These are phyloP conservation scores for Colletotrichum navitas DNA, from an alignment of 2,329 filamentous ascomycete genomes.

Conservation along the genomic window DNA sequence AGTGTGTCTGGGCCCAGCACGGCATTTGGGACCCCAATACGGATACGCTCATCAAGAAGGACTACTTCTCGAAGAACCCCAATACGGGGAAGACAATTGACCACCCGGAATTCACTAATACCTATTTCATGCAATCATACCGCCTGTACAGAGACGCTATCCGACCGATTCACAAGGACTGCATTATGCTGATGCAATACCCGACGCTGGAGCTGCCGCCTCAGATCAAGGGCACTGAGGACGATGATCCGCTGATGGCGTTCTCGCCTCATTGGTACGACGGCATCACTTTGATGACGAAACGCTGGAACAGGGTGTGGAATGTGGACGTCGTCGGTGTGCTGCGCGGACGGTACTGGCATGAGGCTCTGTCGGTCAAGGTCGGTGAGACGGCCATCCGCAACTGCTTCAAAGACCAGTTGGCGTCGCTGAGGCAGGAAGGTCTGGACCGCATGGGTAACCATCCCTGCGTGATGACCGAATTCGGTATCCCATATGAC, in stretches of 20 bases:
- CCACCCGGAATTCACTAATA: constrained; percentile 89
- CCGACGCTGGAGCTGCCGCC: constrained; percentile 94
- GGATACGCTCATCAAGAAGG: constrained; percentile 82
- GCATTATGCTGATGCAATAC: constrained; percentile 91
- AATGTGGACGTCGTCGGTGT: constrained; percentile 97
- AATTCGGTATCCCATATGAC: constrained; percentile 98
- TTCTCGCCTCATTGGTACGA: constrained; percentile 98
- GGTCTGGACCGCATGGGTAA: constrained; percentile 89
- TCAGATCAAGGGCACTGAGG: constrained; percentile 83
- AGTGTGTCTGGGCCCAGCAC: constrained; percentile 97
- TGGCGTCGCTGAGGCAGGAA: constrained; percentile 85
- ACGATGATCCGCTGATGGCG: constrained; percentile 90
- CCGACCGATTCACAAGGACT: constrained; percentile 79
- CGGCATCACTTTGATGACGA: constrained; percentile 95
- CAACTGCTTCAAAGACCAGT: constrained; percentile 91
- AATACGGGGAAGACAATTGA: constrained; percentile 79
- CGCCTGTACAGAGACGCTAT: constrained; percentile 81
- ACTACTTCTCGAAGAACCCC: constrained; percentile 89
- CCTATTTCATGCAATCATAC: constrained; percentile 91
- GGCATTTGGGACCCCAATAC: constrained; percentile 90
- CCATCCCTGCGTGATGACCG: constrained; percentile 90
- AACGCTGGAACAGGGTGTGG: constrained; percentile 98
- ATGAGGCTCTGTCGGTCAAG: constrained; percentile 91
- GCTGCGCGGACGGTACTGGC: constrained; percentile 87
- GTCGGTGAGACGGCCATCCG: constrained; percentile 93